Conservation (phyloP, 2,329 filamentous ascomycete genomes). For the Colletotrichum eremochloae region DNA sequence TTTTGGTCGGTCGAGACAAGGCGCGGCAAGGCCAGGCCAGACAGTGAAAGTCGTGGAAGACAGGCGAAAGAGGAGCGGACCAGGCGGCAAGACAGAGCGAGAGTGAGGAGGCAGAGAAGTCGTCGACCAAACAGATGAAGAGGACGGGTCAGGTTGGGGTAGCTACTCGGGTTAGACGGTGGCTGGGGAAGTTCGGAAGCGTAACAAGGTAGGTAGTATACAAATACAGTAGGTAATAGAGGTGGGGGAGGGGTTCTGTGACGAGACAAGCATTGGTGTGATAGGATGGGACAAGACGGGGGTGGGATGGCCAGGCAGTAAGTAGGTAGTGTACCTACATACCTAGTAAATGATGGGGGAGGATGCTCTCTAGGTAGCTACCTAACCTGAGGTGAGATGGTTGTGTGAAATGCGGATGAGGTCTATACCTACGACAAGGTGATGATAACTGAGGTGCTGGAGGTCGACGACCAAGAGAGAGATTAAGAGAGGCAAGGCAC, state of each 20-base stretch:
- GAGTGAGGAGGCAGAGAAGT: background rate
- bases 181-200: slow-evolving; percentile 40
- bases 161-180: slow-evolving; percentile 16
- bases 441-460: background rate
- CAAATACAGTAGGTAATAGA: background rate
- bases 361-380: slow-evolving; percentile 3
- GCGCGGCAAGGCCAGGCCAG: slow-evolving; percentile 5
- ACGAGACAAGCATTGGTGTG: slow-evolving; percentile 38
- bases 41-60: slow-evolving; percentile 7
- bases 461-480: background rate
- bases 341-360: background rate
- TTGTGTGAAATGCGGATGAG: slow-evolving; percentile 32
- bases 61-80: slow-evolving; percentile 9
- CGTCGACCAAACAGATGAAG: slow-evolving; percentile 7
- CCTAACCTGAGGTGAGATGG: slow-evolving; percentile 36
- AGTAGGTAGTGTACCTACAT: too few relatives aligned
- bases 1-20: slow-evolving; percentile 11
- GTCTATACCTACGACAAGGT: background rate
- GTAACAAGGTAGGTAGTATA: slow-evolving; percentile 7
- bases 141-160: slow-evolving; percentile 2
- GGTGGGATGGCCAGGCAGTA: slow-evolving; percentile 12
- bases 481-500: background rate
- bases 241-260: slow-evolving; percentile 38
- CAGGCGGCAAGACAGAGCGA: slow-evolving; percentile 9
- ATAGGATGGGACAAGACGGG: slow-evolving; percentile 15